These are phyloP conservation scores for Dactylonectria estremocensis DNA, from an alignment of 2,329 filamentous ascomycete genomes.

Conservation along the genomic window DNA sequence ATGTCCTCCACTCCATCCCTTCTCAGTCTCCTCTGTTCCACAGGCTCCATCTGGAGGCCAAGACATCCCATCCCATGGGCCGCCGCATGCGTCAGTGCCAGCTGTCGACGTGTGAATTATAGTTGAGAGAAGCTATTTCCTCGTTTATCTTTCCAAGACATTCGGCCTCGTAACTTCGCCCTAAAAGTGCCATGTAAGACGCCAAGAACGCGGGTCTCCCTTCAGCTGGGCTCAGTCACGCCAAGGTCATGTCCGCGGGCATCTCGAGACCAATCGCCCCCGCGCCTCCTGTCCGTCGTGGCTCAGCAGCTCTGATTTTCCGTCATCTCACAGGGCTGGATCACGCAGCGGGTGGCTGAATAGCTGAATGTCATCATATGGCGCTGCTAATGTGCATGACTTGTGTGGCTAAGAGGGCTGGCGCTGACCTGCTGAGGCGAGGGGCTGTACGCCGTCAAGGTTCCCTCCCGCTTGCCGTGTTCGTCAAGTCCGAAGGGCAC, in stretches of 20 bases:
- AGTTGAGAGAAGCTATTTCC: conserved; percentile 1
- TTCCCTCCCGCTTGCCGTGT: not conserved
- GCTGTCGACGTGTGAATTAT: not conserved
- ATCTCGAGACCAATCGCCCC: conserved; percentile 26
- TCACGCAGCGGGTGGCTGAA: not conserved
- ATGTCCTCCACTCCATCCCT: conserved; percentile 21
- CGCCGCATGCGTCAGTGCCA: conserved; percentile 12
- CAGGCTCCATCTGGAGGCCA: not conserved
- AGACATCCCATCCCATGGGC: conserved; percentile 8
- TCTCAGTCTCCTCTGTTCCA: conserved; percentile 11
- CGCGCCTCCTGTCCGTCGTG: conserved; percentile 28
- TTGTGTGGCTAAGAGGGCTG: not conserved
- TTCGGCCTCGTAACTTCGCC: not conserved
- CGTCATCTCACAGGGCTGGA: conserved; percentile 28
- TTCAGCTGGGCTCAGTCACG: conserved; percentile 19
- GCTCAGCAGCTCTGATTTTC: conserved; percentile 33
- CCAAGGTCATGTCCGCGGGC: conserved; percentile 5
- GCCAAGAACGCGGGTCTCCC: not conserved
- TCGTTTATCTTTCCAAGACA: conserved; percentile 5
- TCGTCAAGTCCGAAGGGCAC: not conserved
- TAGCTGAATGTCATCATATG: conserved; percentile 27
- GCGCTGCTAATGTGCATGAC: conserved; percentile 17
- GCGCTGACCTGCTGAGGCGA: conserved; percentile 8
- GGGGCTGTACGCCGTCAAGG: not conserved
- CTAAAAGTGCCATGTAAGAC: not conserved